Percentiles rank a stretch among this genome's conserved stretches.
Evolutionary conservation across 495 filamentous ascomycete genomes (phyloP).

Genomic region (Xanthoparmelia taractica): DNA sequence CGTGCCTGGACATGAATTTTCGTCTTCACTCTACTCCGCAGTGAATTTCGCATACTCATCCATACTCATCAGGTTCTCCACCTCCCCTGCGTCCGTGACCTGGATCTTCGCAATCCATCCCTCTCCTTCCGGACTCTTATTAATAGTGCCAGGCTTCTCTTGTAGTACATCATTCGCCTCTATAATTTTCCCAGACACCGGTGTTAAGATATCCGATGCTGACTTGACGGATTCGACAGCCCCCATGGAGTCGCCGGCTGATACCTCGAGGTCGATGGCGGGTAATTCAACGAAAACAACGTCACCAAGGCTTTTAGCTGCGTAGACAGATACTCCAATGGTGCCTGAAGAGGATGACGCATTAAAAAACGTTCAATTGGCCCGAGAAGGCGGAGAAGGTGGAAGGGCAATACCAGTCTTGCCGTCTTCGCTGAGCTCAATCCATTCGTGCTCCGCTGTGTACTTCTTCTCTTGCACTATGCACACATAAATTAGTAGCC

Average conservation of each 20-base stretch:
- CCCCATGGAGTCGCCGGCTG: constrained; percentile 65
- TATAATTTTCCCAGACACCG: constrained; percentile 67
- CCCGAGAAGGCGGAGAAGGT: neutral
- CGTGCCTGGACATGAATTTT: neutral
- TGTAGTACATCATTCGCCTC: constrained; percentile 64
- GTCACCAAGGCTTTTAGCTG: constrained; percentile 83
- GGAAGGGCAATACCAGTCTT: constrained; percentile 42
- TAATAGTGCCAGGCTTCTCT: constrained; percentile 79
- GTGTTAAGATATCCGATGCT: constrained; percentile 89
- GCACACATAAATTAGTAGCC: constrained; percentile 9
- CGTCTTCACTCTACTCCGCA: constrained; percentile 35
- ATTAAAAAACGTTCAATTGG: neutral
- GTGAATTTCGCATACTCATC: constrained; percentile 67
- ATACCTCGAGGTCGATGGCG: constrained; percentile 57
- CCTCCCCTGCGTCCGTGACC: constrained; percentile 58
- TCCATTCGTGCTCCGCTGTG: constrained; percentile 97
- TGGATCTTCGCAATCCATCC: constrained; percentile 90
- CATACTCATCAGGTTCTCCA: constrained; percentile 65
- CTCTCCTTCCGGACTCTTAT: constrained; percentile 73
- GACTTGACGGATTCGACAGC: constrained; percentile 98
- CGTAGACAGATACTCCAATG: constrained; percentile 86
- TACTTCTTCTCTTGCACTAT: constrained; percentile 66
- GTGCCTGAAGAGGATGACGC: constrained; percentile 42
- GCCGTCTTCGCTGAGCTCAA: constrained; percentile 71
- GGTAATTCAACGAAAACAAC: constrained; percentile 94